These are phyloP conservation scores for Inga leiocalycina DNA, from an alignment of 306 rosid genomes.

Conservation along the genomic window DNA sequence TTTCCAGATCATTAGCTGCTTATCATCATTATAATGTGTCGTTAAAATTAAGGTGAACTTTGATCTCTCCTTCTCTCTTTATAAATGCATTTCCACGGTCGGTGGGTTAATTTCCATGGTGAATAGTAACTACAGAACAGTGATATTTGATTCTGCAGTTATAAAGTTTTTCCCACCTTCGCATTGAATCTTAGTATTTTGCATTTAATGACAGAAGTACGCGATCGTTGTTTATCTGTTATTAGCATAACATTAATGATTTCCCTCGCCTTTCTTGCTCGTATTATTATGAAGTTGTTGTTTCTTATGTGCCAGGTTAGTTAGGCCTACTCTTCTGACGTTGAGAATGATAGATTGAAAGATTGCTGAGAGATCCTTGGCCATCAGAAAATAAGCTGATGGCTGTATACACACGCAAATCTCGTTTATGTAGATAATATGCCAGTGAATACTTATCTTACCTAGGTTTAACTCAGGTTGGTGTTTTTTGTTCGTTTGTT, in stretches of 20 bases:
- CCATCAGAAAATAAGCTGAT: slow-evolving; percentile 10
- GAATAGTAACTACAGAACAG: neutral
- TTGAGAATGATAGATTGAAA: neutral
- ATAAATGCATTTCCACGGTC: neutral
- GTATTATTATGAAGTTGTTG: neutral
- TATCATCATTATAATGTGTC: neutral
- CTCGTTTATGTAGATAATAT: neutral
- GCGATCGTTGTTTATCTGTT: too few relatives aligned
- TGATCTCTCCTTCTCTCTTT: slow-evolving; percentile 27
- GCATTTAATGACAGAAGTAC: too few relatives aligned
- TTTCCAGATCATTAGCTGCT: slow-evolving; percentile 54
- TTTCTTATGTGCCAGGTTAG: neutral
- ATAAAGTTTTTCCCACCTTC: too few relatives aligned
- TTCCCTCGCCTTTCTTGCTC: neutral
- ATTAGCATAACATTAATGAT: too few relatives aligned
- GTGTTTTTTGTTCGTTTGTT: neutral
- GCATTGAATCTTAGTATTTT: too few relatives aligned
- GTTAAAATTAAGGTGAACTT: slow-evolving; percentile 30
- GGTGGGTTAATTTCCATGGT: neutral
- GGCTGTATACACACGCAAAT: neutral
- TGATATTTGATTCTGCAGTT: neutral
- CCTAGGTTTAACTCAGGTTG: neutral
- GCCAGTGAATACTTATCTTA: neutral
- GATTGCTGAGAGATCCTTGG: neutral
- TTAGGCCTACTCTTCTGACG: neutral